Evolutionary conservation across 225 moss, liverwort and hornwort species (phyloP), one percentile per base, ranked within the genome.

Genomic region (Bryoerythrophyllum caledonicum): DNA sequence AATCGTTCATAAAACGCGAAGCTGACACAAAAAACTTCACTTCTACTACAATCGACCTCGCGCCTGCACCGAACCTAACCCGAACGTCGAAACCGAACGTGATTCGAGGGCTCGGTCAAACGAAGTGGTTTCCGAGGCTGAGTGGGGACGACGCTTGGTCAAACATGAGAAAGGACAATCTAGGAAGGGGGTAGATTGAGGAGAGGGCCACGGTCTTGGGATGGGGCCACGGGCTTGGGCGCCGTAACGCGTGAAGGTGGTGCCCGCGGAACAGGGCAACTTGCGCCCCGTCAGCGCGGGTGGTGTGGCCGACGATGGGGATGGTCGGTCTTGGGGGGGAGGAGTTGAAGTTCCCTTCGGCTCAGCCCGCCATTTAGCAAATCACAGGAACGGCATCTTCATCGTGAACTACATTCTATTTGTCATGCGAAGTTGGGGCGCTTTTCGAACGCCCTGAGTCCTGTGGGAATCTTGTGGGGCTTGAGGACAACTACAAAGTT

Each of bases 1-100:
- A 79, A 80, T 83, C 76, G 72, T 68, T 68, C 68, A 65, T 63
- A 74, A 60, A 34, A 43, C 64, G 59, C 48, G 19, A 27, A 73
- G 73, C 61, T 32, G 65, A 15, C 8, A 10, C 56, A 13, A 7
- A 43, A 24, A 4, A 14, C 43, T 7, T 3, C 26, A 43, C 16
- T 44, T 15, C 75, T 16, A 70, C 64, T 40, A 26, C 74, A 74
- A 21, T 79, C 48, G 48, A 49, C 19, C 48, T 49, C 16, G 1
- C 4, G 4, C 10, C 9, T 37, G 9, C 8, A 0, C 4, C 55
- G 70, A 56, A 9, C 54, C 37, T 14, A 4, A 3, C 6, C 41
- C 60, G 34, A 52, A 1, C 34, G 19, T 12, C 19, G 48, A 6
- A 17, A 1, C 6, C 59, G 59, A 60, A 8, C 24, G 30, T 30